A percentile compares a stretch with the other conserved stretches of the same genome.
phyloP scores from a whole-genome alignment of 2,329 filamentous ascomycete species.

The Fusarium agapanthi region DNA sequence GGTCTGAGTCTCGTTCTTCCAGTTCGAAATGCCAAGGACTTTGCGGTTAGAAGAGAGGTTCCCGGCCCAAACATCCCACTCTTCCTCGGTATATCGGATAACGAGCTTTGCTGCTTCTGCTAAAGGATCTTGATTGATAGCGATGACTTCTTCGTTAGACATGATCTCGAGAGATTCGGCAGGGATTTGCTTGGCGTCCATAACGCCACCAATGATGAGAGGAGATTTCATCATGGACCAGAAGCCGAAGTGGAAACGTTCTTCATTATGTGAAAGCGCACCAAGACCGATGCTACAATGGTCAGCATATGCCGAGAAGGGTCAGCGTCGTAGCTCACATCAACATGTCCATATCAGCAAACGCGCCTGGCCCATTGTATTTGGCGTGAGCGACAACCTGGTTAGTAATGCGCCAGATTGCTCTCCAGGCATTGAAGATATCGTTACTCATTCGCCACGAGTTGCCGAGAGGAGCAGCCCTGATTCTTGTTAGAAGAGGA shows the following conservation, averaged over 20 bases:
- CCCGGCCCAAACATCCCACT: slow-evolving; percentile 62
- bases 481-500: neutral
- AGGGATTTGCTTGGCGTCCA: slow-evolving; percentile 51
- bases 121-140: slow-evolving; percentile 65
- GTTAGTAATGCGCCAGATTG: slow-evolving; percentile 61
- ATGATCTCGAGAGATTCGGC: slow-evolving; percentile 53
- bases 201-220: slow-evolving; percentile 56
- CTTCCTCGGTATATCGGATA: slow-evolving; percentile 56
- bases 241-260: slow-evolving; percentile 61
- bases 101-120: slow-evolving; percentile 61
- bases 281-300: slow-evolving; percentile 54
- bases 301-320: neutral
- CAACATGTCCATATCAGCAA: slow-evolving; percentile 63
- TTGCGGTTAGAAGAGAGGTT: slow-evolving; percentile 53
- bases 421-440: slow-evolving; percentile 60
- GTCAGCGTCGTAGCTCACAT: slow-evolving; percentile 43
- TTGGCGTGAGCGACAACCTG: slow-evolving; percentile 58
- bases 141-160: slow-evolving; percentile 63
- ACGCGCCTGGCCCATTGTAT: slow-evolving; percentile 56
- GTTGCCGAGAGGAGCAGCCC: slow-evolving; percentile 56
- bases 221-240: slow-evolving; percentile 63
- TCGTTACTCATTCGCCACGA: slow-evolving; percentile 63
- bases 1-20: slow-evolving; percentile 54
- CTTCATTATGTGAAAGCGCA: slow-evolving; percentile 55
- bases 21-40: slow-evolving; percentile 60